phyloP scores from a whole-genome alignment of 371 early-diverging fungal species.

The Rhizopus stolonifer region DNA sequence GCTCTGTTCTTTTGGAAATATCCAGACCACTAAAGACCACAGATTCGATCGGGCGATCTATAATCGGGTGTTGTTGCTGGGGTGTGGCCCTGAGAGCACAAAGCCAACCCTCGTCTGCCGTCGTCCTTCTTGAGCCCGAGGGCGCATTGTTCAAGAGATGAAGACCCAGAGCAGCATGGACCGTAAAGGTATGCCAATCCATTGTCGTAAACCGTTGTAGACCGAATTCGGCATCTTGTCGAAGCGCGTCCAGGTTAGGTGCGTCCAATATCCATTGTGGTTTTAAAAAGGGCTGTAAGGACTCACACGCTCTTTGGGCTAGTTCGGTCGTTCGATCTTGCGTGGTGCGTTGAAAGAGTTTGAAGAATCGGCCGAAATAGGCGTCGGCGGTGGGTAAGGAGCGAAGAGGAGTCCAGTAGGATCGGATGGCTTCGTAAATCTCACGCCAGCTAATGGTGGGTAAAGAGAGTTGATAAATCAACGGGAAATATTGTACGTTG shows the following conservation, averaged over 20 bases:
- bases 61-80: slow-evolving; percentile 27
- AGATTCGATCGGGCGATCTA: slow-evolving; percentile 46
- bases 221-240: slow-evolving; percentile 26
- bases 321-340: slow-evolving; percentile 28
- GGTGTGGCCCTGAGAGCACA: slow-evolving; percentile 32
- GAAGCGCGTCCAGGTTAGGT: slow-evolving; percentile 29
- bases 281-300: slow-evolving; percentile 38
- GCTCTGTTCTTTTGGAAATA: slow-evolving; percentile 46
- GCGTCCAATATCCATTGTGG: slow-evolving; percentile 42
- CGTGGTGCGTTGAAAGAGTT: slow-evolving; percentile 30
- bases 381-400: slow-evolving; percentile 33
- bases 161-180: slow-evolving; percentile 41
- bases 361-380: slow-evolving; percentile 42
- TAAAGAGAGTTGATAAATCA: slow-evolving; percentile 43
- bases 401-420: slow-evolving; percentile 42
- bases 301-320: slow-evolving; percentile 33
- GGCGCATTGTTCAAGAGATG: slow-evolving; percentile 30
- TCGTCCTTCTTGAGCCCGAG: slow-evolving; percentile 31
- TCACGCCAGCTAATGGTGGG: slow-evolving; percentile 31
- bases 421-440: slow-evolving; percentile 34
- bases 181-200: slow-evolving; percentile 42
- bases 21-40: slow-evolving; percentile 43
- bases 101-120: slow-evolving; percentile 40
- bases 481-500: slow-evolving; percentile 36
- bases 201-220: slow-evolving; percentile 18